Percentiles rank a stretch among this genome's conserved stretches.
These are phyloP conservation scores for Dryas alaskensis DNA, from an alignment of 306 rosid genomes.

Conservation along the genomic window DNA sequence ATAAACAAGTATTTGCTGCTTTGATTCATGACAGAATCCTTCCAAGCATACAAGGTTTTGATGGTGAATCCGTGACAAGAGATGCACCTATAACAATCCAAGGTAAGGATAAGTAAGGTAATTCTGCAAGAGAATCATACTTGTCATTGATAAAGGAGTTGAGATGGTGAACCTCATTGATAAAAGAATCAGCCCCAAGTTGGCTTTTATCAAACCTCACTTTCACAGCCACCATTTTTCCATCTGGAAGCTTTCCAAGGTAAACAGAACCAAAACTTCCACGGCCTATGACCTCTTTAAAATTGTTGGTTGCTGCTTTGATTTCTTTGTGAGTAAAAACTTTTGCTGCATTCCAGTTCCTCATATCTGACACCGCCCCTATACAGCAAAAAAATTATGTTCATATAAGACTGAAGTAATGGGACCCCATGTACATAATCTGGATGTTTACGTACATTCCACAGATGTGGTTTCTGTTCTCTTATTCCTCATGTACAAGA, in stretches of 20 bases:
- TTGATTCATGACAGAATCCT: constrained; percentile 86
- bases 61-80: constrained; percentile 72
- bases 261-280: constrained; percentile 95
- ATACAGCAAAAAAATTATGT: constrained; percentile 12
- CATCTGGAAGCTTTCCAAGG: constrained; percentile 73
- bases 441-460: constrained; percentile 46
- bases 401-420: constrained; percentile 1
- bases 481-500: constrained; percentile 46
- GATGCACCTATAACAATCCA: constrained; percentile 54
- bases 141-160: constrained; percentile 1
- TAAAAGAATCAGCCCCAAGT: constrained; percentile 85
- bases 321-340: constrained; percentile 78
- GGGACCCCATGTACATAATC: not conserved
- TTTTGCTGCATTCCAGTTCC: constrained; percentile 82
- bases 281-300: constrained; percentile 76
- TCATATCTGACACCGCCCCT: constrained; percentile 54
- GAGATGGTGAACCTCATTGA: constrained; percentile 69
- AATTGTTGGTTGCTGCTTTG: constrained; percentile 72
- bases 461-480: constrained; percentile 44
- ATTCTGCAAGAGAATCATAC: not conserved
- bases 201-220: constrained; percentile 82
- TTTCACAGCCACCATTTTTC: constrained; percentile 82
- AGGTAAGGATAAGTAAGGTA: constrained; percentile 5
- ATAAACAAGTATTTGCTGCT: constrained; percentile 88
- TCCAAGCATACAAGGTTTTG: constrained; percentile 88